Evolutionary conservation across 2,329 filamentous ascomycete species (phyloP), one percentile per base, ranked within the genome.

Genomic region (Magnaporthiopsis poae): DNA sequence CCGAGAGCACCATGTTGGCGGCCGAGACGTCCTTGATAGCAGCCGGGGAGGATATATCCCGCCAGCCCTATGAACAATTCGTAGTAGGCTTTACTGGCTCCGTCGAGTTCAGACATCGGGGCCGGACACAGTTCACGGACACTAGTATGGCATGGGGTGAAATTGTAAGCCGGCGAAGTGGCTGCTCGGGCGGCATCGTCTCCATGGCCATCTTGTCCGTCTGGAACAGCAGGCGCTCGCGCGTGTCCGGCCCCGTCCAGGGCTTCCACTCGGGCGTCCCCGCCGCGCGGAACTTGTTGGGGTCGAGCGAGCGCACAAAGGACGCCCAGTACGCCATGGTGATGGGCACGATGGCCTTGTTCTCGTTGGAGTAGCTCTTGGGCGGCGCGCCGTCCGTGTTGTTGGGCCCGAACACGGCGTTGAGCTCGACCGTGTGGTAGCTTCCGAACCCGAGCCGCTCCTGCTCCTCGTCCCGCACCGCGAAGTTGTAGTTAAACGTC

Each of bases 251-350:
- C 1, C 68, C 74, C 66, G 70, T 72, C 72, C 80, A 86, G 15
- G 74, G 73, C 67, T 77, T 75, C 86, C 86, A 88, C 66, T 74
- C 74, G 5, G 84, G 83, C 62, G 77, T 78, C 0, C 79, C 80
- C 0, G 68, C 60, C 15, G 66, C 61, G 63, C 75, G 69, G 15
- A 83, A 79, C 67, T 80, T 75, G 21, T 91, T 92, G 0, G 90
- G 90, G 74, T 92, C 81, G 60, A 86, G 80, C 0, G 79, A 80
- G 29, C 84, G 78, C 68, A 92, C 85, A 73, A 92, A 92, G 69
- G 86, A 90, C 1, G 86, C 85, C 88, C 88, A 92, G 75, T 91
- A 92, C 0, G 80, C 82, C 72, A 90, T 87, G 56, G 90, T 82
- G 0, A 88, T 74, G 0, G 83, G 80, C 0, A 89, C 80, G 13